Percentiles rank a stretch among this genome's conserved stretches.
These are phyloP conservation scores for Blepharisma japonicum DNA, from an alignment of 73 alveolate genomes.

Conservation along the genomic window DNA sequence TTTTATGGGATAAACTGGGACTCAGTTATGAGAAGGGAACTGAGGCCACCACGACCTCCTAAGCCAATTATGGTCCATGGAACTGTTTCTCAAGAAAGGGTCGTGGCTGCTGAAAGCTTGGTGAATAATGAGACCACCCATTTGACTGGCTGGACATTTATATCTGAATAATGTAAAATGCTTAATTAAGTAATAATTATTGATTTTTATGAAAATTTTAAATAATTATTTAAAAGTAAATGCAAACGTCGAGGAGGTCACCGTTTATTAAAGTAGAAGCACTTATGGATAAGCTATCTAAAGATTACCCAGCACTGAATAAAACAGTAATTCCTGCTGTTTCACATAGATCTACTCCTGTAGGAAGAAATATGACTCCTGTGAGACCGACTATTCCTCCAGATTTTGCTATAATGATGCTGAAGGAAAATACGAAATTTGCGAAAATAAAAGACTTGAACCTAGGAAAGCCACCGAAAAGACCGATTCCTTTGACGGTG, in stretches of 20 bases:
- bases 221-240: too few species aligned
- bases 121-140: too few species aligned
- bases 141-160: too few species aligned
- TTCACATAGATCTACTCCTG: background rate
- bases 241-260: too few species aligned
- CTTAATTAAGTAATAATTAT: too few species aligned
- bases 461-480: background rate
- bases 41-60: too few species aligned
- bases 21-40: constrained; percentile 61
- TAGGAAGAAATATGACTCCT: background rate
- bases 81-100: too few species aligned
- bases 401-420: background rate
- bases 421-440: background rate
- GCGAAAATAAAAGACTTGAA: constrained; percentile 3
- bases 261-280: constrained; percentile 4
- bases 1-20: constrained; percentile 76
- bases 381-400: constrained; percentile 9
- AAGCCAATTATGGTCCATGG: too few species aligned
- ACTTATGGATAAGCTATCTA: background rate
- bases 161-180: too few species aligned
- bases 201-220: too few species aligned
- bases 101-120: too few species aligned
- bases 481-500: constrained; percentile 1
- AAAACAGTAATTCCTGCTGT: background rate
- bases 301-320: background rate